phyloP scores from a whole-genome alignment of 2,329 filamentous ascomycete species.

The Botrytis hyacinthi region DNA sequence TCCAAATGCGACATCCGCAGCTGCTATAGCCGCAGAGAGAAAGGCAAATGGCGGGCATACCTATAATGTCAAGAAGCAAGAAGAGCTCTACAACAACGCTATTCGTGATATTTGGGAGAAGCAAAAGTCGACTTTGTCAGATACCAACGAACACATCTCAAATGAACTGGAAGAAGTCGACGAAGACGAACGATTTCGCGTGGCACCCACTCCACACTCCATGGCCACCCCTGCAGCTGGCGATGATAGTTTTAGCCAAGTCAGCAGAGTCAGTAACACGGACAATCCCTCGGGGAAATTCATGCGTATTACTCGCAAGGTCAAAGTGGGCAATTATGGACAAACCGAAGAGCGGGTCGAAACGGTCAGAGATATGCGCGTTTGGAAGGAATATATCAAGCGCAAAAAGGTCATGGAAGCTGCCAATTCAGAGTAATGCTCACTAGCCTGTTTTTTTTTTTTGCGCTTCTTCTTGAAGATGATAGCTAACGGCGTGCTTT shows the following conservation, averaged over 20 bases:
- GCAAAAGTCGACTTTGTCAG: constrained; percentile 75
- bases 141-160: constrained; percentile 65
- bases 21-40: constrained; percentile 70
- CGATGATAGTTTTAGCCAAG: constrained; percentile 78
- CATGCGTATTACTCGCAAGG: constrained; percentile 70
- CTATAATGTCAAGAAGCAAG: constrained; percentile 95
- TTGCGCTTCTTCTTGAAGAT: background rate
- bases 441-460: background rate
- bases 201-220: constrained; percentile 62
- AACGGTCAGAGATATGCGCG: constrained; percentile 73
- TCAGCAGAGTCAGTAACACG: constrained; percentile 62
- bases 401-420: constrained; percentile 51
- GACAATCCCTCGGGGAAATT: constrained; percentile 66
- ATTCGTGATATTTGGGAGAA: constrained; percentile 91
- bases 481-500: constrained; percentile 24
- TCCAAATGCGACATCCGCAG: constrained; percentile 65
- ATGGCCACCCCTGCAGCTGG: constrained; percentile 59
- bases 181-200: constrained; percentile 55
- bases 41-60: constrained; percentile 90
- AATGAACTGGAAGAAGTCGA: constrained; percentile 45
- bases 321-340: constrained; percentile 57
- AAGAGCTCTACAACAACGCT: constrained; percentile 85
- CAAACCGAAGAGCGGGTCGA: constrained; percentile 59
- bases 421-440: constrained; percentile 60
- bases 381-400: constrained; percentile 86